Evolutionary conservation across 2,329 filamentous ascomycete species (phyloP).

Genomic region (Diplocarpon mali): DNA sequence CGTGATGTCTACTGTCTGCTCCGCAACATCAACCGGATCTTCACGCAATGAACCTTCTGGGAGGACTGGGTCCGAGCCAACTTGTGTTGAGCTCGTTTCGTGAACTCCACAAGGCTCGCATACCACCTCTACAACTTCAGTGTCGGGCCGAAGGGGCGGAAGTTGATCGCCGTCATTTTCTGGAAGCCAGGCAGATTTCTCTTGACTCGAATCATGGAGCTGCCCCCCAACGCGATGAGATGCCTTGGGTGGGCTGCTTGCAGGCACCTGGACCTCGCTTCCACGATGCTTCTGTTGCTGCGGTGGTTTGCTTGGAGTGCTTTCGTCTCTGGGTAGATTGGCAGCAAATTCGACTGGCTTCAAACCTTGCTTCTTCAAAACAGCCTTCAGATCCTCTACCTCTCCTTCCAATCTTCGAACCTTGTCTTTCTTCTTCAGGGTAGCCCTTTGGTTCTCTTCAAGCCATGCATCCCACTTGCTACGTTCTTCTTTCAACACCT

Average conservation of each 20-base stretch:
- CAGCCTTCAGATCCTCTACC: slow-evolving; percentile 6
- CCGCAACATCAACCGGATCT: not conserved
- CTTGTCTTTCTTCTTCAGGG: slow-evolving; percentile 11
- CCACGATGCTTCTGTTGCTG: not conserved
- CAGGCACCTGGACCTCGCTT: slow-evolving; percentile 1
- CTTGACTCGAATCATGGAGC: not conserved
- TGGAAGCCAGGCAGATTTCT: not conserved
- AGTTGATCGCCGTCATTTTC: not conserved
- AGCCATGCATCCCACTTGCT: slow-evolving; percentile 9
- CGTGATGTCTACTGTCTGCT: slow-evolving; percentile 1
- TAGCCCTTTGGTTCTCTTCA: slow-evolving; percentile 4
- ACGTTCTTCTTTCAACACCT: slow-evolving; percentile 8
- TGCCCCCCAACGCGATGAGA: not conserved
- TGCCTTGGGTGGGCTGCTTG: not conserved
- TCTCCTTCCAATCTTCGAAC: slow-evolving; percentile 14
- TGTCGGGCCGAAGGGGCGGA: slow-evolving; percentile 3
- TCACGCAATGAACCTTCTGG: not conserved
- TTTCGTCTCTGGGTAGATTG: not conserved
- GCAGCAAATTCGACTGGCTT: not conserved
- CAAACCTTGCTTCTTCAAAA: not conserved
- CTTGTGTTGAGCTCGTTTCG: slow-evolving; percentile 23
- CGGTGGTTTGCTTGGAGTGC: not conserved
- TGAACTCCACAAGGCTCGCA: slow-evolving; percentile 10
- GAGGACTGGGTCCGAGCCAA: slow-evolving; percentile 8
- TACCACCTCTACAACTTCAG: slow-evolving; percentile 10